These are phyloP conservation scores for Aspergillus aculeatus DNA, from an alignment of 2,329 filamentous ascomycete species.

Conservation along the genomic window DNA sequence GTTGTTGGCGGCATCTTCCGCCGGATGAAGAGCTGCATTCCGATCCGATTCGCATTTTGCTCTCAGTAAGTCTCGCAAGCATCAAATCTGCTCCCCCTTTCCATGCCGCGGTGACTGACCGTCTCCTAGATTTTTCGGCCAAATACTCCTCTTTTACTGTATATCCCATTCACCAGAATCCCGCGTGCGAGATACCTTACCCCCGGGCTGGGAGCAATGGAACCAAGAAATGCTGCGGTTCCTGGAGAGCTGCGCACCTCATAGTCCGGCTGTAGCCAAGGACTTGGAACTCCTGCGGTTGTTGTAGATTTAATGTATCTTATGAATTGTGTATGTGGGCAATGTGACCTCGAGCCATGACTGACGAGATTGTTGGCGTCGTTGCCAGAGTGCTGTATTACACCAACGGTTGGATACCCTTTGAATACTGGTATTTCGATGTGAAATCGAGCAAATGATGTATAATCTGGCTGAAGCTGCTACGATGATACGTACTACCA, in stretches of 20 bases:
- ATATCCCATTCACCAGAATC: constrained; percentile 39
- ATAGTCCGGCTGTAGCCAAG: constrained; percentile 41
- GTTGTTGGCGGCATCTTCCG: constrained; percentile 39
- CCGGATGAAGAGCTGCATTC: constrained; percentile 44
- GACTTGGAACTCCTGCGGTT: constrained; percentile 39
- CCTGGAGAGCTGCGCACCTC: constrained; percentile 38
- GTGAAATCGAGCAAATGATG: too few relatives aligned
- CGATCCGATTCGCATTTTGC: constrained; percentile 44
- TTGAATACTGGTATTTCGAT: too few relatives aligned
- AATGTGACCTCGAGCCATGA: not conserved
- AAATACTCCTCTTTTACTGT: constrained; percentile 44
- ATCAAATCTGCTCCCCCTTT: not conserved
- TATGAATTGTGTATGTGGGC: not conserved
- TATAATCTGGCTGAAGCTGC: not conserved
- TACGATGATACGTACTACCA: not conserved
- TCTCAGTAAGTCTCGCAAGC: constrained; percentile 31
- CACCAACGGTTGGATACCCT: too few relatives aligned
- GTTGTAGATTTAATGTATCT: constrained; percentile 21
- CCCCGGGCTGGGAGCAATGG: constrained; percentile 43
- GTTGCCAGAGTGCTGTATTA: too few relatives aligned
- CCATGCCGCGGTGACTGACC: not conserved
- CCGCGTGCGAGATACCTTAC: constrained; percentile 36
- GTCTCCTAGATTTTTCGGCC: constrained; percentile 39
- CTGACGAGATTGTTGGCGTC: too few relatives aligned
- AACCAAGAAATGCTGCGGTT: constrained; percentile 43